These are phyloP conservation scores for Candolleomyces eurysporus DNA, from an alignment of 768 basidiomycete species.

Conservation along the genomic window DNA sequence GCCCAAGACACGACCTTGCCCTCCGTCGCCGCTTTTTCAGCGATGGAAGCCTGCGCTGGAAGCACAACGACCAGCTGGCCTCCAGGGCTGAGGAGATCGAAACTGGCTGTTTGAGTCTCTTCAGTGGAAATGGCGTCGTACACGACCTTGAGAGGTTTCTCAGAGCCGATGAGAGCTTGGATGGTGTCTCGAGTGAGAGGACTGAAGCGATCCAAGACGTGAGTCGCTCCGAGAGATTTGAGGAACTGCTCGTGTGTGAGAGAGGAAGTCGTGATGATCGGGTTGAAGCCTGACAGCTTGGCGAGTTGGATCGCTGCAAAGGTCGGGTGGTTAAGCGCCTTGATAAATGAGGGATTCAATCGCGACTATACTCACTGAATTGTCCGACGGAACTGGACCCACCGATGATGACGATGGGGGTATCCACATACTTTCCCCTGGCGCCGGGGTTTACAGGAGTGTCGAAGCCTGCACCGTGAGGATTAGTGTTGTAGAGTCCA, in stretches of 20 bases:
- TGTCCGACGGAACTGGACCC: conserved; percentile 28
- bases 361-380: conserved; percentile 12
- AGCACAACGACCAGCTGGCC: neutral
- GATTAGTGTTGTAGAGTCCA: conserved; percentile 28
- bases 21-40: conserved; percentile 17
- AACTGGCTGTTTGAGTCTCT: neutral
- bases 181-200: neutral
- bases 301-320: conserved; percentile 31
- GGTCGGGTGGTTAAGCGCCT: too few species aligned
- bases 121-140: neutral
- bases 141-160: neutral
- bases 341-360: too few species aligned
- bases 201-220: neutral
- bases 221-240: conserved; percentile 29
- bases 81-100: neutral
- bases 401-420: conserved; percentile 29
- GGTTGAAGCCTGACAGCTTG: conserved; percentile 32
- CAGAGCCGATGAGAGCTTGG: neutral
- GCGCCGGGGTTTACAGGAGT: conserved; percentile 23
- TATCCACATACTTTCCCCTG: conserved; percentile 25
- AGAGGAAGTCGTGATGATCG: conserved; percentile 39
- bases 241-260: conserved; percentile 25
- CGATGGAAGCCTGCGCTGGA: conserved; percentile 26
- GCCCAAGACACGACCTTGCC: conserved; percentile 13
- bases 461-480: conserved; percentile 21